These are phyloP conservation scores for Coemansia sp. DNA, from an alignment of 192 early-diverging fungal genomes.

Conservation along the genomic window DNA sequence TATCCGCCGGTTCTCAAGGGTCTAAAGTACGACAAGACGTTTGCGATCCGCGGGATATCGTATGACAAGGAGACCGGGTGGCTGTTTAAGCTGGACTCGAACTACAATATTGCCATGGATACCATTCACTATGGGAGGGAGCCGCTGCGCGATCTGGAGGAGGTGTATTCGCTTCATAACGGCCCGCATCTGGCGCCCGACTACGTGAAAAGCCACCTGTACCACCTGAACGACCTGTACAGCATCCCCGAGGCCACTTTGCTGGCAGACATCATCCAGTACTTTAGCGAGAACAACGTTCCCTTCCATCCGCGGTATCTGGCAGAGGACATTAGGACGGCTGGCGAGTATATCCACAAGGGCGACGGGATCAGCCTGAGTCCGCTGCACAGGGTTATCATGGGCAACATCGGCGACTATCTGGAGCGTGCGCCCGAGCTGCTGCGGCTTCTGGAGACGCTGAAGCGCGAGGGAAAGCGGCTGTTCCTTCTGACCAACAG, in stretches of 20 bases:
- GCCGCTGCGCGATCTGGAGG: constrained; percentile 53
- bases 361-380: constrained; percentile 51
- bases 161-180: constrained; percentile 56
- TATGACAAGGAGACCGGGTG: constrained; percentile 61
- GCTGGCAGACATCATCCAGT: constrained; percentile 60
- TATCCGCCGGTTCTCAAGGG: constrained; percentile 50
- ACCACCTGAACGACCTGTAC: constrained; percentile 62
- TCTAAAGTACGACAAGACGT: constrained; percentile 55
- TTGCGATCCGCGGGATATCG: constrained; percentile 61
- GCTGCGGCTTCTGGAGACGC: constrained; percentile 50
- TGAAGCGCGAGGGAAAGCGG: constrained; percentile 54
- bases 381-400: constrained; percentile 51
- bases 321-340: constrained; percentile 56
- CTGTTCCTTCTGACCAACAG: constrained; percentile 62
- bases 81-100: constrained; percentile 63
- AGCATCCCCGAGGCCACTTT: constrained; percentile 58
- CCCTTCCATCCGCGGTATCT: constrained; percentile 63
- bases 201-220: constrained; percentile 56
- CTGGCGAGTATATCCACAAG: constrained; percentile 56
- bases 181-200: constrained; percentile 59
- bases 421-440: constrained; percentile 53
- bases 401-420: constrained; percentile 52
- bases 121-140: constrained; percentile 57
- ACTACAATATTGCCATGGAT: constrained; percentile 62
- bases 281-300: constrained; percentile 57